phyloP scores from a whole-genome alignment of 805 yeast genomes.

The Zygoascus ofunaensis region DNA sequence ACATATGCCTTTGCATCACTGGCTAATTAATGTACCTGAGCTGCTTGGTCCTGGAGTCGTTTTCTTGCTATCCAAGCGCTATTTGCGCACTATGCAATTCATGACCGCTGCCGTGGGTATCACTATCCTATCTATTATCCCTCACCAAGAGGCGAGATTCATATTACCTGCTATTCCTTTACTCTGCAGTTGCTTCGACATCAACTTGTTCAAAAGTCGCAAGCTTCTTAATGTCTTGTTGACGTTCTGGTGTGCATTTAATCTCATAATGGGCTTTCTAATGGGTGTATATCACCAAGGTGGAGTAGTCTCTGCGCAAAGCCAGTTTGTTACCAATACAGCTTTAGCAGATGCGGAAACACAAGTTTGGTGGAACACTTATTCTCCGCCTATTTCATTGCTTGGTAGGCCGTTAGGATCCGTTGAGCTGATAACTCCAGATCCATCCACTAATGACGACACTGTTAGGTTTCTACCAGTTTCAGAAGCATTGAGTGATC shows the following conservation, averaged over 20 bases:
- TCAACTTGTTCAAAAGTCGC: constrained; percentile 10
- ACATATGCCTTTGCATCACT: constrained; percentile 70
- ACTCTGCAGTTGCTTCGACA: constrained; percentile 44
- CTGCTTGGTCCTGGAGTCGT: constrained; percentile 69
- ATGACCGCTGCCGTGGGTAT: constrained; percentile 56
- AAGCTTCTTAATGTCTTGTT: constrained; percentile 14
- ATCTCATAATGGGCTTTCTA: constrained; percentile 45
- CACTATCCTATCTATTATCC: constrained; percentile 53
- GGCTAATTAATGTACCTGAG: constrained; percentile 67
- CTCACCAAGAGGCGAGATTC: constrained; percentile 93
- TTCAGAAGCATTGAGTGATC: constrained; percentile 6
- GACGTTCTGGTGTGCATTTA: constrained; percentile 55
- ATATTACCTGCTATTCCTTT: constrained; percentile 72
- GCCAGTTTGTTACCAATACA: constrained; percentile 14
- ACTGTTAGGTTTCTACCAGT: constrained; percentile 12
- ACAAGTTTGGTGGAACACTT: constrained; percentile 86
- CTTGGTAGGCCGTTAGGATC: constrained; percentile 30
- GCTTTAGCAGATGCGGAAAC: constrained; percentile 19
- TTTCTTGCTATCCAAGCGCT: constrained; percentile 33
- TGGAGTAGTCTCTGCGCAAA: constrained; percentile 67
- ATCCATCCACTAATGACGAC: constrained; percentile 10
- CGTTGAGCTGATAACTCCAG: constrained; percentile 13
- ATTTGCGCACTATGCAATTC: constrained; percentile 46
- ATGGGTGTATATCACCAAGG: constrained; percentile 87
- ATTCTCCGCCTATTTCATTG: constrained; percentile 88